Evolutionary conservation across 257 asterid species (phyloP).

Genomic region (Echium plantagineum): DNA sequence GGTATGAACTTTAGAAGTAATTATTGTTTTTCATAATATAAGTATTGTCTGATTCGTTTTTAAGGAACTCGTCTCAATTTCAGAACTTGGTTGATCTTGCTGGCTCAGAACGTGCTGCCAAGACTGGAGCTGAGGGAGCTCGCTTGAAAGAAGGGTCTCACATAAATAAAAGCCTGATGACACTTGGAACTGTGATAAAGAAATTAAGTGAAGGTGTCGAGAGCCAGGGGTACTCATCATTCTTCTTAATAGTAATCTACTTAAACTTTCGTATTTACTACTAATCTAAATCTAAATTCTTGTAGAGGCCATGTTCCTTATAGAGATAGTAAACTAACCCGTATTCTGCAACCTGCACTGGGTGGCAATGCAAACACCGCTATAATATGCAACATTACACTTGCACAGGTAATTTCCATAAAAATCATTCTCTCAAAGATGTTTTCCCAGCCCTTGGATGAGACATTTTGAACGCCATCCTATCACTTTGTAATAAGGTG

Average conservation of each 20-base stretch:
- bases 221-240: conserved; percentile 81
- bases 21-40: conserved; percentile 11
- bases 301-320: conserved; percentile 97
- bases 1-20: conserved; percentile 38
- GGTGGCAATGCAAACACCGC: conserved; percentile 99
- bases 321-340: conserved; percentile 96
- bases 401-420: conserved; percentile 69
- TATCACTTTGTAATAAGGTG: not conserved
- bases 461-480: not conserved
- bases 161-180: conserved; percentile 92
- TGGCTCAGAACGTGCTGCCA: conserved; percentile 99
- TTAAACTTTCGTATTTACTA: conserved; percentile 2
- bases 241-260: conserved; percentile 2
- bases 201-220: conserved; percentile 97
- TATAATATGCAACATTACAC: conserved; percentile 93
- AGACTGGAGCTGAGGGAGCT: conserved; percentile 99
- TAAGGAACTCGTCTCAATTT: conserved; percentile 5
- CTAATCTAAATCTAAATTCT: conserved; percentile 19
- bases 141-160: conserved; percentile 98
- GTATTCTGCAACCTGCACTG: conserved; percentile 91
- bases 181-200: conserved; percentile 92
- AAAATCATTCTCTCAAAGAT: no score
- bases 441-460: not conserved
- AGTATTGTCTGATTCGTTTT: conserved; percentile 2
- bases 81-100: conserved; percentile 98